A percentile compares a stretch with the other conserved stretches of the same genome.
phyloP scores from a whole-genome alignment of 306 rosid genomes.

The Rosa multiflora region DNA sequence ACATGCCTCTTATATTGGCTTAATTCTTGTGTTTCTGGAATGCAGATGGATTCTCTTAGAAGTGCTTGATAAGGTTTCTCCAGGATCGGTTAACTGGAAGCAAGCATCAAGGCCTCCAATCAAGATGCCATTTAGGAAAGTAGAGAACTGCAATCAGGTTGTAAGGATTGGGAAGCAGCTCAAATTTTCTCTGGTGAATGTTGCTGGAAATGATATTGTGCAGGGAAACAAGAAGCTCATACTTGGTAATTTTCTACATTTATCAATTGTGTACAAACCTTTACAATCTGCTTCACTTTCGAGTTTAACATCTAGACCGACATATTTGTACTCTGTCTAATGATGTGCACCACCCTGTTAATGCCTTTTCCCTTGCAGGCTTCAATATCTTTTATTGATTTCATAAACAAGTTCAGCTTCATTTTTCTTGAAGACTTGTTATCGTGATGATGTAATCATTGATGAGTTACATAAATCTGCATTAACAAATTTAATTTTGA shows the following conservation, averaged over 20 bases:
- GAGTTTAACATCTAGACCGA: background rate
- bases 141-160: constrained; percentile 96
- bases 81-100: constrained; percentile 86
- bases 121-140: constrained; percentile 93
- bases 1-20: constrained; percentile 14
- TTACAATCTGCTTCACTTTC: background rate
- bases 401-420: background rate
- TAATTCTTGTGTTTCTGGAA: constrained; percentile 18
- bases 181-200: constrained; percentile 81
- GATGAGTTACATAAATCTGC: background rate
- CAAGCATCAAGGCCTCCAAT: constrained; percentile 96
- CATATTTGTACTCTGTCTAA: background rate
- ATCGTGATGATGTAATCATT: background rate
- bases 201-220: constrained; percentile 90
- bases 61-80: constrained; percentile 87
- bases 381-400: background rate
- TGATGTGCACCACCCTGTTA: background rate
- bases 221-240: constrained; percentile 99
- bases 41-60: constrained; percentile 87
- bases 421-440: background rate
- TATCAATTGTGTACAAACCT: background rate
- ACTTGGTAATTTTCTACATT: constrained; percentile 56
- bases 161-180: constrained; percentile 66
- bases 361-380: background rate
- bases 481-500: background rate